Base-by-base conservation (phyloP, 345 rosid genomes). In the Brassica carinata region DNA sequence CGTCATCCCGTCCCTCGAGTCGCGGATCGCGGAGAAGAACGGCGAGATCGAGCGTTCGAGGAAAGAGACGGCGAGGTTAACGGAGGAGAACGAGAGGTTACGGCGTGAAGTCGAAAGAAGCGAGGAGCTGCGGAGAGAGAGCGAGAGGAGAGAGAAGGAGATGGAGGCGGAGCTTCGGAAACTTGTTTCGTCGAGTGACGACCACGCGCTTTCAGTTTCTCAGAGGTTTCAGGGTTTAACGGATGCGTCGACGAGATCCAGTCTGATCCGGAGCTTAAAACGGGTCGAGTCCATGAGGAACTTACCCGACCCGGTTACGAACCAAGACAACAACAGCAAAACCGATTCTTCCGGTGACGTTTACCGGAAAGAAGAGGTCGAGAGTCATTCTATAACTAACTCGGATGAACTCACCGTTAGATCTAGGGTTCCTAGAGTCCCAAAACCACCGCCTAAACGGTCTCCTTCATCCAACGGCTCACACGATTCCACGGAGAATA, bases 391-490 rank as follows among this genome's bases (percentile, higher is more conserved):
- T 0, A 71, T 90, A 77, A 82, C 85, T 57, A 83, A 85, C 91
- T 91, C 94, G 64, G 97, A 90, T 57, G 98, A 95, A 53, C 85
- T 92, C 79, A 72, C 58, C 27, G 73, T 89, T 83, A 88, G 91
- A 87, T 90, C 95, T 75, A 95, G 97, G 4, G 76, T 70, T 72
- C 97, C 98, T 9, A 81, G 98, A 69, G 89, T 96, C 17, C 99
- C 99, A 0, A 96, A 89, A 72, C 99, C 98, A 11, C 99, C 98
- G 3, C 99, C 95, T 1, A 90, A 86, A 78, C 90, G 89, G 4
- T 55, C 76, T 8, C 53, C 68, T 1, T 83, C 89, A 1, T 53
- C 82, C 0, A 53, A 53, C 58, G 58, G 58, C 58, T 53, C 58
- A 5, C 36, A 63, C 1, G 85, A 81, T 74, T 81, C 82, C 4